Base-by-base conservation (phyloP, 805 yeast species). In the Zygoascus bituminiphila region DNA sequence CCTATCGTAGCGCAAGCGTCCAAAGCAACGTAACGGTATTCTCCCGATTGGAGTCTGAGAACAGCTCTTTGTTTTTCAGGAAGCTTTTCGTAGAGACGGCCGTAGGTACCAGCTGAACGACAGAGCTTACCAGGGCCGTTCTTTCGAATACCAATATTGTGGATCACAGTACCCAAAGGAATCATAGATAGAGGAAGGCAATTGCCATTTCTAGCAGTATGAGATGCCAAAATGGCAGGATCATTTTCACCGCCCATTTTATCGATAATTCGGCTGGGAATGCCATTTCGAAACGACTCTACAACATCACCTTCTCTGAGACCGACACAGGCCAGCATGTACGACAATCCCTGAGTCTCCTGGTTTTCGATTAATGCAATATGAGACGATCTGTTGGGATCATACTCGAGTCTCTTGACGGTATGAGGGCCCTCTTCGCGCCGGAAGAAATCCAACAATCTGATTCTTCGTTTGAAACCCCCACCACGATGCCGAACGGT, bases 401-500 rank as follows among this genome's bases (percentile, higher is more conserved):
- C 98, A 62, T 88, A 88, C 67, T 93, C 98, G 51, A 93, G 86
- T 64, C 98, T 76, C 54, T 81, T 70, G 20, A 93, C 97, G 26
- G 77, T 75, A 58, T 87, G 93, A 40, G 74, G 76, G 23, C 97
- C 98, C 1, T 81, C 68, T 2, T 64, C 75, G 36, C 64, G 59
- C 61, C 98, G 77, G 57, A 73, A 69, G 60, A 81, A 82, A 67
- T 93, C 98, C 20, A 93, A 75, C 29, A 86, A 65, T 59, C 98
- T 78, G 36, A 86, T 75, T 67, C 98, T 79, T 61, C 91, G 82
- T 66, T 85, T 86, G 65, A 85, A 93, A 31, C 98, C 98, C 60
- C 98, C 98, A 64, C 98, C 98, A 66, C 94, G 80, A 66, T 93
- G 96, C 63, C 98, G 79, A 42, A 87, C 84, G 4, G 96, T 88